Conservation (phyloP, 2,329 filamentous ascomycete genomes). For the Reticulascus tulasneorum region DNA sequence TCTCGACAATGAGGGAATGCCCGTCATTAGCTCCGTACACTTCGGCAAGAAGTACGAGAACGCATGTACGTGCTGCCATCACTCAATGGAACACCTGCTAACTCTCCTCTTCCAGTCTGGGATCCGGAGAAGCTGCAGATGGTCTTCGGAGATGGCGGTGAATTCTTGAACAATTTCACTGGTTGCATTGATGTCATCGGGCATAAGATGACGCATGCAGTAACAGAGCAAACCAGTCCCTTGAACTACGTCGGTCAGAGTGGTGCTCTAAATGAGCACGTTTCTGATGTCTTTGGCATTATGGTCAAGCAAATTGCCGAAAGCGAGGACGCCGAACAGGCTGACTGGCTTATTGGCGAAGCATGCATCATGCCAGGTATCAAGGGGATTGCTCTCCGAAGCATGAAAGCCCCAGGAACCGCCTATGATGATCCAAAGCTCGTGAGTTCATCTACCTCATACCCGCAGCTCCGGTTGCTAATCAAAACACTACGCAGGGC, state of each 20-base stretch:
- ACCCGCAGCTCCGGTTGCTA: not conserved
- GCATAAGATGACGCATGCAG: constrained; percentile 53
- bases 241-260: constrained; percentile 48
- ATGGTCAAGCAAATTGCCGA: constrained; percentile 53
- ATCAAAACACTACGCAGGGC: constrained; percentile 26
- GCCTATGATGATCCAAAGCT: constrained; percentile 50
- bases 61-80: constrained; percentile 35
- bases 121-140: constrained; percentile 44
- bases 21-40: constrained; percentile 50
- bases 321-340: constrained; percentile 37
- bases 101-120: constrained; percentile 41
- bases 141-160: constrained; percentile 53
- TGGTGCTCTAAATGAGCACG: constrained; percentile 53
- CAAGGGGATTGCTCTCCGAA: constrained; percentile 48
- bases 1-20: constrained; percentile 46
- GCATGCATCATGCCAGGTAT: constrained; percentile 46
- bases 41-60: constrained; percentile 47
- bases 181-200: constrained; percentile 52
- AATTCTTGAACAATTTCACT: constrained; percentile 48
- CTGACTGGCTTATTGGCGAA: constrained; percentile 54
- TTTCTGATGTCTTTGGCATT: constrained; percentile 54
- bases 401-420: constrained; percentile 50
- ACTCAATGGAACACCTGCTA: not conserved
- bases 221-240: constrained; percentile 46
- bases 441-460: constrained; percentile 24